phyloP scores from a whole-genome alignment of 768 basidiomycete genomes.

The Clitopilus hobsonii region DNA sequence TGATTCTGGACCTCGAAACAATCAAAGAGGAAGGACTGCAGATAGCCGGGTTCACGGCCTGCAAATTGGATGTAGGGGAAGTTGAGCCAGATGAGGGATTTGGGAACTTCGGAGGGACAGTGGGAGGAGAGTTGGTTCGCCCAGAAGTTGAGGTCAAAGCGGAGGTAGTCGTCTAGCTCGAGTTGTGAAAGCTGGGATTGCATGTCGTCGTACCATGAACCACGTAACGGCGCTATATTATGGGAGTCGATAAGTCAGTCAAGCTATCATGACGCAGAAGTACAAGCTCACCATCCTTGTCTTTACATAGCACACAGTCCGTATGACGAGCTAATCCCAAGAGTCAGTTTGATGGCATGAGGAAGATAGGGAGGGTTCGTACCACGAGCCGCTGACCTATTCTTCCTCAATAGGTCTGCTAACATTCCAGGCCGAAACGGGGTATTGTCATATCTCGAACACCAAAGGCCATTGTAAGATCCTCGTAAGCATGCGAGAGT shows the following conservation, averaged over 20 bases:
- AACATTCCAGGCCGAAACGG: background rate
- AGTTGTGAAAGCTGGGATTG: background rate
- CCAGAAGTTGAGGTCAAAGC: background rate
- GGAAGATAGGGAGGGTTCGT: too few relatives aligned
- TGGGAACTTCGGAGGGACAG: background rate
- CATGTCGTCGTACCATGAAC: background rate
- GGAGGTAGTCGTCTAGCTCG: background rate
- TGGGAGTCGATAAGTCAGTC: background rate
- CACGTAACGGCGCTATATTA: background rate
- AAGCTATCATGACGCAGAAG: background rate
- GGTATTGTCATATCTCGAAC: background rate
- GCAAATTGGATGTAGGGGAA: background rate
- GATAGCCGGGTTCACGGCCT: background rate
- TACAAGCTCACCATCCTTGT: background rate
- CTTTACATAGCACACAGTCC: background rate
- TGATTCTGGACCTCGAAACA: background rate
- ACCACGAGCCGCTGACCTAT: background rate
- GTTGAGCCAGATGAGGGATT: background rate
- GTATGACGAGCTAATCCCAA: background rate
- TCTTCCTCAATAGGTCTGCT: background rate
- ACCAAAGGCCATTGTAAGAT: background rate
- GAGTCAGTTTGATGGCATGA: background rate
- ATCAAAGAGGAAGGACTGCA: background rate
- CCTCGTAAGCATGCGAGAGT: background rate
- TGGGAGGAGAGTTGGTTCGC: background rate